Conservation (phyloP, 352 stramenopile species). For the Pilasporangium apinafurcum region DNA sequence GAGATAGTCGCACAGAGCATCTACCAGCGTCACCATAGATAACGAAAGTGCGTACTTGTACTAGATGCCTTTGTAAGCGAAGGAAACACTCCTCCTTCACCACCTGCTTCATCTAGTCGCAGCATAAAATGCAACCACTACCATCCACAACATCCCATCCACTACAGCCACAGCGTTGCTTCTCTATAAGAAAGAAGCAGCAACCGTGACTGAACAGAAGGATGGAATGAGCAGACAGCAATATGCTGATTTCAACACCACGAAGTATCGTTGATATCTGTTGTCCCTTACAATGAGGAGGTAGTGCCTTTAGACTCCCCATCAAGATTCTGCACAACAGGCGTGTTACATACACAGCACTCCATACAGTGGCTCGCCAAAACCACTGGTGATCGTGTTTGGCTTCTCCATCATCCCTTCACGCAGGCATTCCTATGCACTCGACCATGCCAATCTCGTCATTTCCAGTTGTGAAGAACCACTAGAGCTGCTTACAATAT, state of each 20-base stretch:
- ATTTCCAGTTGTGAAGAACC: constrained; percentile 45
- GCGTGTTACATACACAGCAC: constrained; percentile 9
- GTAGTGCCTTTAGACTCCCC: constrained; percentile 65
- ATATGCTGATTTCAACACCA: too few species aligned
- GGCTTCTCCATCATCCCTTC: constrained; percentile 4
- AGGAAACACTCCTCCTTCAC: constrained; percentile 48
- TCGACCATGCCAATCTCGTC: constrained; percentile 32
- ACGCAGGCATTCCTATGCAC: constrained; percentile 9
- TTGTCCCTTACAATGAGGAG: constrained; percentile 79
- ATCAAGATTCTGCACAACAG: constrained; percentile 81
- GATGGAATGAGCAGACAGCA: neutral
- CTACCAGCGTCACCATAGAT: too few species aligned
- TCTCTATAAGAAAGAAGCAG: too few species aligned
- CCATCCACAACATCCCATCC: neutral
- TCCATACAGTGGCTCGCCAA: constrained; percentile 56
- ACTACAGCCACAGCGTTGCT: too few species aligned
- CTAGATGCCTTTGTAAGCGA: constrained; percentile 67
- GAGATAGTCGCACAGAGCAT: too few species aligned
- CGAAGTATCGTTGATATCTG: constrained; percentile 25
- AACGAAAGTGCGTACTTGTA: constrained; percentile 23
- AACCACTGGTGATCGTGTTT: constrained; percentile 39
- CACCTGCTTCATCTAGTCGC: constrained; percentile 36
- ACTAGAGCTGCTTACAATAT: neutral
- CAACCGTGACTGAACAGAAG: neutral
- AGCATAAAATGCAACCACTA: neutral